Evolutionary conservation across 176 grass and related monocot genomes (phyloP).

Genomic region (Eleusine coracana): DNA sequence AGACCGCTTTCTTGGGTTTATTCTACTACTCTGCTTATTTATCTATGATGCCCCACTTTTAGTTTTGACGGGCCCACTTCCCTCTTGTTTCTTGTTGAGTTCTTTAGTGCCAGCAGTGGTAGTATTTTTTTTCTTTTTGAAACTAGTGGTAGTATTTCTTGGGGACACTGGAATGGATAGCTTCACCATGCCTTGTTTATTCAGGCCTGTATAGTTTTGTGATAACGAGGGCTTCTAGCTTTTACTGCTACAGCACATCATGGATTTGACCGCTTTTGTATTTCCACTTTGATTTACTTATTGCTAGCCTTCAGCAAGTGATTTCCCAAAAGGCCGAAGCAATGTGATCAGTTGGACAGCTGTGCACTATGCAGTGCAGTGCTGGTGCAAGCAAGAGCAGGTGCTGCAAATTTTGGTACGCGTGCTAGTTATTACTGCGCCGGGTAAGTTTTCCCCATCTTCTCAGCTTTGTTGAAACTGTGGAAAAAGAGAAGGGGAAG

Average conservation of each 20-base stretch:
- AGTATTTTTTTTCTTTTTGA: background rate
- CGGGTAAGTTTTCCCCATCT: background rate
- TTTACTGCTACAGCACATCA: constrained; percentile 47
- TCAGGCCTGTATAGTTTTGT: constrained; percentile 37
- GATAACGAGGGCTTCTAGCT: constrained; percentile 24
- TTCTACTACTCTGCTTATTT: background rate
- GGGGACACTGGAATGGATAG: constrained; percentile 27
- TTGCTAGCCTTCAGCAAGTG: background rate
- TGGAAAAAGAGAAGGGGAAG: background rate
- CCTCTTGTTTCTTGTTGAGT: background rate
- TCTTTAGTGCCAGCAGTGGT: background rate
- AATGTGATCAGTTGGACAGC: constrained; percentile 19
- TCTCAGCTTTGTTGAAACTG: background rate
- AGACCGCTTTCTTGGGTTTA: background rate
- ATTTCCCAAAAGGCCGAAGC: constrained; percentile 15
- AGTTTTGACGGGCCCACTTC: background rate
- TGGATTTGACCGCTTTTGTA: constrained; percentile 44
- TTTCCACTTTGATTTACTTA: constrained; percentile 28
- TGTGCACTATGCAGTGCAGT: constrained; percentile 4
- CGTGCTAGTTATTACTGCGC: background rate
- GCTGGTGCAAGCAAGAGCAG: constrained; percentile 9
- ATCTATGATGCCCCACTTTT: background rate
- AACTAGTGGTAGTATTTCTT: background rate
- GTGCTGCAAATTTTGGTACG: constrained; percentile 31
- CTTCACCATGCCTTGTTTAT: constrained; percentile 39